Percentiles rank a stretch among this genome's conserved stretches.
Conservation (phyloP, 495 filamentous ascomycete genomes). For the Cairneyella variabilis region DNA sequence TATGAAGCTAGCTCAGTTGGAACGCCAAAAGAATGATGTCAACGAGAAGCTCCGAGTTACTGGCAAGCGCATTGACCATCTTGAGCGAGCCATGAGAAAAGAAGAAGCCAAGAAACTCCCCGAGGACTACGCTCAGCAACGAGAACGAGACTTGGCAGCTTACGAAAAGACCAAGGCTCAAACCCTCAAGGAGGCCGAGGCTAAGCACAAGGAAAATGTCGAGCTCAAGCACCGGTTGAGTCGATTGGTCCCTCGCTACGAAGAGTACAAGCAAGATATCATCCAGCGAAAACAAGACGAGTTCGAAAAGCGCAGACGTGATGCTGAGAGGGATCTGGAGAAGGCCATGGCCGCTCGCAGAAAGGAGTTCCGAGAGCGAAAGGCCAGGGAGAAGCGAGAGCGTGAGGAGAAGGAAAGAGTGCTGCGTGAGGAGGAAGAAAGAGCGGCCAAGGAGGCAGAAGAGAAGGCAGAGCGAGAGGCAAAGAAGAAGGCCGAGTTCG, state of each 20-base stretch:
- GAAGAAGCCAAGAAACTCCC: conserved; percentile 91
- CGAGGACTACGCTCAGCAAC: conserved; percentile 82
- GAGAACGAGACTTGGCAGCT: conserved; percentile 70
- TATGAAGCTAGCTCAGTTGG: conserved; percentile 90
- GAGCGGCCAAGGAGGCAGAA: conserved; percentile 70
- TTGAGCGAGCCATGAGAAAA: conserved; percentile 93
- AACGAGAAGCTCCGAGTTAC: conserved; percentile 86
- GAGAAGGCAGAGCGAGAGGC: conserved; percentile 73
- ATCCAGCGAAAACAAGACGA: conserved; percentile 86
- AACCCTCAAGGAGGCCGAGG: conserved; percentile 72
- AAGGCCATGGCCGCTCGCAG: conserved; percentile 80
- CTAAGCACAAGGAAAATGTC: conserved; percentile 85
- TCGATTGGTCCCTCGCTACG: conserved; percentile 76
- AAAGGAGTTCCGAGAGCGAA: conserved; percentile 76
- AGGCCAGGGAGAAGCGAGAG: conserved; percentile 71
- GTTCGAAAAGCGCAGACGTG: conserved; percentile 87
- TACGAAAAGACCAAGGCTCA: conserved; percentile 76
- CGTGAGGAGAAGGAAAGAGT: conserved; percentile 74
- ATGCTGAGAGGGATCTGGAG: conserved; percentile 85
- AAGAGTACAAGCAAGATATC: conserved; percentile 72
- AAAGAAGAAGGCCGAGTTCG: conserved; percentile 54
- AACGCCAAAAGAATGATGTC: conserved; percentile 95
- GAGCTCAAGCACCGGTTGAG: conserved; percentile 87
- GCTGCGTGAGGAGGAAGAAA: conserved; percentile 80
- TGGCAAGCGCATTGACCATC: conserved; percentile 93